Base-by-base conservation (phyloP, 106 monocot genomes). In the Acorus calamus region DNA sequence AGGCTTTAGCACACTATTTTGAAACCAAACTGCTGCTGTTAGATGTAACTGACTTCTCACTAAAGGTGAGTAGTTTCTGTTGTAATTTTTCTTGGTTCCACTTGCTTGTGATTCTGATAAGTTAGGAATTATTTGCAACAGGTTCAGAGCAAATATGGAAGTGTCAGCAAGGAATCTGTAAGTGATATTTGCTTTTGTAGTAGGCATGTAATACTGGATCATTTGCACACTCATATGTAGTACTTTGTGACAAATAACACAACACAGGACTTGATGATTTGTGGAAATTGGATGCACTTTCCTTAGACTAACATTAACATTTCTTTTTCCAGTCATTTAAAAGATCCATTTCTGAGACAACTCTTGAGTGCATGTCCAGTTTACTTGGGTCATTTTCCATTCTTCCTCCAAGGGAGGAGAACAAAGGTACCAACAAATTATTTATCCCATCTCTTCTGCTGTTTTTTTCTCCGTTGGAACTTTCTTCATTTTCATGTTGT, bases 141-240 rank as follows among this genome's bases (percentile, higher is more conserved):
- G 89, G 74, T 89, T 56, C 79, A 85, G 70, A 80, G 81, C 78
- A 81, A 88, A 73, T 84, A 81, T 67, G 88, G 88, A 2, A 62
- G 71, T 57, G 8, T 61, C 46, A 78, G 57, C 65, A 81, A 81
- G 70, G 66, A 49, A 55, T 67, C 72, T 67, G 80, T 84, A 81
- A 81, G 28, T 28, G 84, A 73, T 50, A 50, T 7, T 12, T 12
- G 3, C 56, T 47, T 56, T 2, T 5, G 3, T 57, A 11, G 28
- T 28, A 28, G 1, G 28, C 28, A 28, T 28, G 28, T 28, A 28
- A 28, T 28, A 28, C 28, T 28, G 28, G 28, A 28, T 28, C 28
- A 28, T 28, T 28, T 28, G 28, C 28, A 28, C 28, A 1, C 28
- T 28, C 1, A 28, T 28, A 1, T 28, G 28, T 28, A 28, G 28